Evolutionary conservation across 441 rosid genomes (phyloP).

Genomic region (Erodium texanum): DNA sequence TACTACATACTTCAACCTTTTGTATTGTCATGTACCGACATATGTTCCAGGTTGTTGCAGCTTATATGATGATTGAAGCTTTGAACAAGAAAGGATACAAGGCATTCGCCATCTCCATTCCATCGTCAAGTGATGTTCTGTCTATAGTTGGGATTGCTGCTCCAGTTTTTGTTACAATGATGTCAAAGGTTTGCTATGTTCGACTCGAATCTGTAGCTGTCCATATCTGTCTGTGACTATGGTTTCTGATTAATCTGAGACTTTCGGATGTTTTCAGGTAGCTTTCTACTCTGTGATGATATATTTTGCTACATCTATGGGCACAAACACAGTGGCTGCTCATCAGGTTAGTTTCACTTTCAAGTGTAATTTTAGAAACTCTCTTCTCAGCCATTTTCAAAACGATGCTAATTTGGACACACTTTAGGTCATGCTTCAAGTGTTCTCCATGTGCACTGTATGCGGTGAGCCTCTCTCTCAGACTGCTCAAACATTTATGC

Average conservation of each 20-base stretch:
- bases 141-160: conserved; percentile 61
- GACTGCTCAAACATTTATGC: conserved; percentile 32
- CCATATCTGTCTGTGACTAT: conserved; percentile 3
- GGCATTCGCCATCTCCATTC: conserved; percentile 50
- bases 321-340: conserved; percentile 24
- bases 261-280: conserved; percentile 18
- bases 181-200: conserved; percentile 17
- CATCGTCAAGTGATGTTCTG: conserved; percentile 50
- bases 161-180: conserved; percentile 48
- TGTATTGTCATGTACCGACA: conserved; percentile 17
- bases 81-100: conserved; percentile 67
- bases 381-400: background rate
- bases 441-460: conserved; percentile 22
- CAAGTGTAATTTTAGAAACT: too few relatives aligned
- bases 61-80: conserved; percentile 77
- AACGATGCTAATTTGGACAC: background rate
- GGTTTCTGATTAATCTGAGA: background rate
- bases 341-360: conserved; percentile 22
- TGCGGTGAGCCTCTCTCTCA: conserved; percentile 33
- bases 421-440: conserved; percentile 29
- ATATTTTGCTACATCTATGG: conserved; percentile 30
- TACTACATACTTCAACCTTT: too few relatives aligned
- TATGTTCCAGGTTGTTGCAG: conserved; percentile 65
- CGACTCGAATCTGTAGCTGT: background rate
- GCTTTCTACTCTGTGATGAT: conserved; percentile 23